phyloP scores from a whole-genome alignment of 805 yeast genomes.

The Kazachstania bromeliacearum region DNA sequence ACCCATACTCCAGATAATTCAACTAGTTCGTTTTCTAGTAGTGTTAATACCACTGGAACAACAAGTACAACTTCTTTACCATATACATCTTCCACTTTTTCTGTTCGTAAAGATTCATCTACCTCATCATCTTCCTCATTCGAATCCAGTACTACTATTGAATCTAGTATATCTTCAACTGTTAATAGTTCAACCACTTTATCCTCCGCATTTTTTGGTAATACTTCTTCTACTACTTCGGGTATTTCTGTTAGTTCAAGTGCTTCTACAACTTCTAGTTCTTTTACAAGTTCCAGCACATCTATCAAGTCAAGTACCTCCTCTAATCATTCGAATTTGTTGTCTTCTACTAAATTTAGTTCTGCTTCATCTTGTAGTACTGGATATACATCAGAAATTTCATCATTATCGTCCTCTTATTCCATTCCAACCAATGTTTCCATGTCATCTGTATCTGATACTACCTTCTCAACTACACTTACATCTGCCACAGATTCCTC shows the following conservation, averaged over 20 bases:
- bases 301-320: too few species aligned
- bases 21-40: not conserved
- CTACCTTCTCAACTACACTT: not conserved
- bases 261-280: conserved; percentile 71
- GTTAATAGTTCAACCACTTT: not conserved
- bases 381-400: too few species aligned
- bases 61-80: conserved; percentile 25
- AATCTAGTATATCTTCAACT: not conserved
- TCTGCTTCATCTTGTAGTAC: too few species aligned
- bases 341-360: too few species aligned
- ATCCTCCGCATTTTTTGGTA: too few species aligned
- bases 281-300: too few species aligned
- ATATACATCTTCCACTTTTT: conserved; percentile 25
- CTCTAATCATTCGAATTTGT: too few species aligned
- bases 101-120: too few species aligned
- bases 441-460: conserved; percentile 35
- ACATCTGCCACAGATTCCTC: not conserved
- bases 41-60: not conserved
- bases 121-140: too few species aligned
- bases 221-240: too few species aligned
- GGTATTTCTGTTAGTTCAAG: conserved; percentile 26
- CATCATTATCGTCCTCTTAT: too few species aligned
- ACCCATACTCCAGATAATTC: conserved; percentile 5
- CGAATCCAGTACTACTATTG: not conserved
- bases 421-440: conserved; percentile 43